Evolutionary conservation across 805 yeast genomes (phyloP).

Genomic region (Saccharomyces cerevisiae): DNA sequence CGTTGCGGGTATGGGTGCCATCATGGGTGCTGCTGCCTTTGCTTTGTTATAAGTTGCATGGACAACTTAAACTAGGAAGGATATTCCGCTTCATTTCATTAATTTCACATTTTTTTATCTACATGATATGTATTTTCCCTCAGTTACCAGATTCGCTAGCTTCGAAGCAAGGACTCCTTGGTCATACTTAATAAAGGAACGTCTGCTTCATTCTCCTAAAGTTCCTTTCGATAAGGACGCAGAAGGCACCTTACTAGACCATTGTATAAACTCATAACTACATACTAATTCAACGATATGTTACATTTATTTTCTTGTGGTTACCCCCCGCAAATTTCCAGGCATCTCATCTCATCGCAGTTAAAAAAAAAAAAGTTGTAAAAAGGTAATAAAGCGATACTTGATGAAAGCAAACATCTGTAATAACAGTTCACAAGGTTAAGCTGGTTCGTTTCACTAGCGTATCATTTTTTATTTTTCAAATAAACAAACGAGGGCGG

Average conservation of each 20-base stretch:
- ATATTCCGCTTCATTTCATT: not conserved
- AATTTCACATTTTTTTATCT: not conserved
- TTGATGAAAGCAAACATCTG: not conserved
- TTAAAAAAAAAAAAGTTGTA: not conserved
- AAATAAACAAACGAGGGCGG: not conserved
- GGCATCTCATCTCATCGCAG: not conserved
- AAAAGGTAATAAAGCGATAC: not conserved
- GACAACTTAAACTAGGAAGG: not conserved
- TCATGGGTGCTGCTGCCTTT: conserved; percentile 15
- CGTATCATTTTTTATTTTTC: not conserved
- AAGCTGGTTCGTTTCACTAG: not conserved
- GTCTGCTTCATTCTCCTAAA: not conserved
- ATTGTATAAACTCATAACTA: not conserved
- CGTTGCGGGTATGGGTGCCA: conserved; percentile 1
- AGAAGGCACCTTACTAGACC: not conserved
- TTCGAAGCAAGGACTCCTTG: not conserved
- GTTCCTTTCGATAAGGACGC: not conserved
- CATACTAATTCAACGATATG: not conserved
- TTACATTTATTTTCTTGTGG: not conserved
- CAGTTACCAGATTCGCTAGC: not conserved
- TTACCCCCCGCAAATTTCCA: not conserved
- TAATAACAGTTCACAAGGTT: not conserved
- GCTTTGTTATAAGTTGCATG: conserved; percentile 16
- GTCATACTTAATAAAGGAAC: not conserved
- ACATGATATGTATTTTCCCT: not conserved